Base-by-base conservation (phyloP, 805 yeast species). In the Clavispora carvajalis region DNA sequence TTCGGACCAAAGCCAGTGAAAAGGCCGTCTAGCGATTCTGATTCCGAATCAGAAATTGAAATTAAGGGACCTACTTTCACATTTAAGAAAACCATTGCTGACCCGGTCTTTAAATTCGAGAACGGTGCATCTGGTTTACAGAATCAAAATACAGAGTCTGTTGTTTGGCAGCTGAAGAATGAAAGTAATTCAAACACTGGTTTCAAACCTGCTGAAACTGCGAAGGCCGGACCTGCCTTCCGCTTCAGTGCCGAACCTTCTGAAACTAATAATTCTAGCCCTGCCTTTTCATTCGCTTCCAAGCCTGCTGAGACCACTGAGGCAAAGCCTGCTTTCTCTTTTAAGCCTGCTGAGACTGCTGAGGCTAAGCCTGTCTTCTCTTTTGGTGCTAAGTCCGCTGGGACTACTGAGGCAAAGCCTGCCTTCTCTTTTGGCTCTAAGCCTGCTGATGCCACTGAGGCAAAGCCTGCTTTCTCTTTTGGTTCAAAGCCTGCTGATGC, bases 51-150 rank as follows among this genome's bases (percentile, higher is more conserved):
- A 16, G 85, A 79, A 26, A 60, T 80, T 19, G 82, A 80, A 55
- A 74, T 83, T 22, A 77, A 85, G 58, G 95, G 95, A 1, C 95
- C 95, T 16, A 61, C 69, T 11, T 86, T 86, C 57, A 72, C 57
- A 4, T 67, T 69, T 50, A 59, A 58, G 44, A 67, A 67, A 43
- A 52, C 59, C 9, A 66, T 67, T 15, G 51, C 55, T 31, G 73
- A 67, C 41, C 53, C 51, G 17, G 63, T 65, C 9, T 68, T 68
- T 46, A 56, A 53, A 38, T 33, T 44, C n/a, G n/a, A n/a, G 15
- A 28, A 16, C 16, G 19, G 6, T 28, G 19, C 15, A 10, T 13
- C 31, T 4, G 9, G n/a, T n/a, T n/a, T n/a, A n/a, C n/a, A n/a
- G n/a, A n/a, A n/a, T n/a, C n/a, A n/a, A n/a, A n/a, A n/a, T n/a